Base-by-base conservation (phyloP, 257 asterid genomes). In the Scutellaria minor region DNA sequence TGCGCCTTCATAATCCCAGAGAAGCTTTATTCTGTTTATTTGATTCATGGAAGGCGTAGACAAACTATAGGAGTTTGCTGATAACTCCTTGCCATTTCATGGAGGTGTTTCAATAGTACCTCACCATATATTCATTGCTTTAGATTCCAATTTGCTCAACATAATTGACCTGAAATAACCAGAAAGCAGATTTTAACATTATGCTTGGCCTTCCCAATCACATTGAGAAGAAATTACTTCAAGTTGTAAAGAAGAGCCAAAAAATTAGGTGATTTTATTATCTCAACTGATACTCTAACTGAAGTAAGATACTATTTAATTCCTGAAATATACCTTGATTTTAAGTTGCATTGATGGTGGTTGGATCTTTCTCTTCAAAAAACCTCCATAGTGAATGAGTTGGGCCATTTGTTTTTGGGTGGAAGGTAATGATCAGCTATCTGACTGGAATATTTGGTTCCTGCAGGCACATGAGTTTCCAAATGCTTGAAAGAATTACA, bases 401-500 rank as follows among this genome's bases (percentile, higher is more conserved):
- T 44, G 60, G 72, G 75, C 54, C 64, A 45, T 56, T 68, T 80
- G 55, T 70, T 79, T 75, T 71, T 61, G 68, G 84, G 75, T 64
- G 55, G 78, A 75, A 75, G 82, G 76, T 71, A 61, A 83, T 72
- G 72, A 83, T 82, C 53, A 75, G 87, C 85, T 79, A 83, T 83
- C 97, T 93, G 90, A 88, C 93, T 59, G 85, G 83, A 85, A 80
- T 89, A 85, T 93, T 93, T 93, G 93, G 78, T 87, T 87, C 92
- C 88, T 90, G 97, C 98, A 93, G 97, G 97, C 96, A 89, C 98
- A 93, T 89, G 98, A 93, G 81, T 90, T 84, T 83, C 88, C 93
- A 85, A 90, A 75, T 82, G 95, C 85, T 83, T 84, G 91, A 86
- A 87, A 85, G 93, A 90, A 79, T 81, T 84, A 85, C 90, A 52